Conservation (phyloP, 441 rosid genomes). For the Jatropha podagrica region DNA sequence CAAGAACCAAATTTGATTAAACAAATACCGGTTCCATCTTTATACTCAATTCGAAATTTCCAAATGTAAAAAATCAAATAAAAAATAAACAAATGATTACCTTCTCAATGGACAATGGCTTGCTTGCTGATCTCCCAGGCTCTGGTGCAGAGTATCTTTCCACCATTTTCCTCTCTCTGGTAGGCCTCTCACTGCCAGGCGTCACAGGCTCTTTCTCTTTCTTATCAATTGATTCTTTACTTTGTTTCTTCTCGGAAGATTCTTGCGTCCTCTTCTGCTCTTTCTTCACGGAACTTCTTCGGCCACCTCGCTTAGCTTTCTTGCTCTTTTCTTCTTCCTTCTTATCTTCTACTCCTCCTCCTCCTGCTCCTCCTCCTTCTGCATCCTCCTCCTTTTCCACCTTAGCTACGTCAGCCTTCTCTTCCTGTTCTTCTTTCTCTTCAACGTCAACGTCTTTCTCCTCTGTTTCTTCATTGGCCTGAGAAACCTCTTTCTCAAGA, state of each 20-base stretch:
- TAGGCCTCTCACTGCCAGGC: slow-evolving; percentile 71
- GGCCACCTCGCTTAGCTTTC: slow-evolving; percentile 26
- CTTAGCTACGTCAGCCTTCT: slow-evolving; percentile 14
- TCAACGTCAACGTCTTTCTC: slow-evolving; percentile 25
- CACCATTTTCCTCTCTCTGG: slow-evolving; percentile 85
- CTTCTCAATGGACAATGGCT: slow-evolving; percentile 71
- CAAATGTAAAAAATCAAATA: background rate
- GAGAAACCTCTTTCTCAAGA: slow-evolving; percentile 22
- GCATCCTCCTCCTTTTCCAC: slow-evolving; percentile 23
- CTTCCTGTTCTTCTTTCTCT: slow-evolving; percentile 19
- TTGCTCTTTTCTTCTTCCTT: slow-evolving; percentile 5
- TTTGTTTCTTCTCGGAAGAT: slow-evolving; percentile 28
- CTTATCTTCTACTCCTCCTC: slow-evolving; percentile 13
- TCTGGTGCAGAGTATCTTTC: slow-evolving; percentile 80
- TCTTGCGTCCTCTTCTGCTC: slow-evolving; percentile 22
- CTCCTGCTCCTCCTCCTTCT: slow-evolving; percentile 14
- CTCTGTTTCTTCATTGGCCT: slow-evolving; percentile 13
- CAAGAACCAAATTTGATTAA: slow-evolving; percentile 10
- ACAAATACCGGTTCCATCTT: background rate
- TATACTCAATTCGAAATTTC: background rate
- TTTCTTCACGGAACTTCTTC: slow-evolving; percentile 34
- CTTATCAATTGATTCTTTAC: slow-evolving; percentile 25
- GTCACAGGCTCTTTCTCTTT: slow-evolving; percentile 45
- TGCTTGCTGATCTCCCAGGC: slow-evolving; percentile 50
- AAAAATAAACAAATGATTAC: slow-evolving; percentile 19